A percentile compares a stretch with the other conserved stretches of the same genome.
These are phyloP conservation scores for Colletotrichum tropicale DNA, from an alignment of 2,329 filamentous ascomycete genomes.

Conservation along the genomic window DNA sequence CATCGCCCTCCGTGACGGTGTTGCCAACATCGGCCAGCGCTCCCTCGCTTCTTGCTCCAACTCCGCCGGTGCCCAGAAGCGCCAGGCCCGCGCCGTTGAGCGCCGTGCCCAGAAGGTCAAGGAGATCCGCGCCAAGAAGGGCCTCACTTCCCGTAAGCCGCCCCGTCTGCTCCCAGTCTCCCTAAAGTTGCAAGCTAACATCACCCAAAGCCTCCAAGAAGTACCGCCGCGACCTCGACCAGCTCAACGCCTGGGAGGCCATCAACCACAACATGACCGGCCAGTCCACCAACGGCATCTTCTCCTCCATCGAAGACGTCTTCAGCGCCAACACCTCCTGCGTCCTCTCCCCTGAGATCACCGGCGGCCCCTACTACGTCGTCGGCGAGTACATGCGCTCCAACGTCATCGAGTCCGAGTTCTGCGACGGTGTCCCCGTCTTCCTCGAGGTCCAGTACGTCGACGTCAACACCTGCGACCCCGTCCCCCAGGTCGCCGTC, in stretches of 20 bases:
- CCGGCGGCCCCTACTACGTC: conserved; percentile 33
- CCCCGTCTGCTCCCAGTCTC: background rate
- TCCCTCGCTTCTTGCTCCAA: conserved; percentile 44
- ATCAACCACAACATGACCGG: conserved; percentile 37
- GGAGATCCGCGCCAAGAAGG: conserved; percentile 38
- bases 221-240: conserved; percentile 34
- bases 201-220: conserved; percentile 31
- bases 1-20: conserved; percentile 34
- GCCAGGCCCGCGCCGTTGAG: conserved; percentile 42
- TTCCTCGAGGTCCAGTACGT: conserved; percentile 32
- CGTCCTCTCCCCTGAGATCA: conserved; percentile 8
- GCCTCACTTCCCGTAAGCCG: conserved; percentile 1
- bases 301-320: conserved; percentile 33
- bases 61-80: conserved; percentile 38
- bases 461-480: conserved; percentile 26
- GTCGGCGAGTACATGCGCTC: conserved; percentile 49
- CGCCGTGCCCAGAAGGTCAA: conserved; percentile 43
- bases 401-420: conserved; percentile 46
- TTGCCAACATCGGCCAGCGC: conserved; percentile 34
- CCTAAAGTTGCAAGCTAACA: conserved; percentile 17
- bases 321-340: conserved; percentile 14
- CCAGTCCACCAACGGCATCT: conserved; percentile 30
- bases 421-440: conserved; percentile 43
- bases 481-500: conserved; percentile 22
- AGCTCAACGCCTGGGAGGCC: conserved; percentile 35